Evolutionary conservation across 495 filamentous ascomycete genomes (phyloP).

Genomic region (Lasiosphaeria miniovina): DNA sequence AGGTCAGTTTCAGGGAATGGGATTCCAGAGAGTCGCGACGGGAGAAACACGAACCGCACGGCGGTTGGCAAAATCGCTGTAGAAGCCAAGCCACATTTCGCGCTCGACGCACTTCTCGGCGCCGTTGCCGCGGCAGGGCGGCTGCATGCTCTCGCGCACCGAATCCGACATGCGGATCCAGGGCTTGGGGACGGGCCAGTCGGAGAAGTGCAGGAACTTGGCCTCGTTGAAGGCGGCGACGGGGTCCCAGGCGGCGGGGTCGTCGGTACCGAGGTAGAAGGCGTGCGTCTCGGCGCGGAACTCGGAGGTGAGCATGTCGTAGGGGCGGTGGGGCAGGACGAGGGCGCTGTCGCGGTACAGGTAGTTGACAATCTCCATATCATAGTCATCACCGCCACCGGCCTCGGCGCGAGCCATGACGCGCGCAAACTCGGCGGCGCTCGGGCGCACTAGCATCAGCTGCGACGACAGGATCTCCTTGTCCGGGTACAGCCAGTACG

Average conservation of each 20-base stretch:
- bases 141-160: slow-evolving; percentile 54
- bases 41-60: slow-evolving; percentile 45
- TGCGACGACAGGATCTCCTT: slow-evolving; percentile 56
- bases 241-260: slow-evolving; percentile 63
- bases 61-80: slow-evolving; percentile 61
- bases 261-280: slow-evolving; percentile 60
- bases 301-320: slow-evolving; percentile 67
- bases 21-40: neutral
- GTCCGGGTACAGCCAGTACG: slow-evolving; percentile 65
- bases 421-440: slow-evolving; percentile 49
- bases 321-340: slow-evolving; percentile 72
- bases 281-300: slow-evolving; percentile 60
- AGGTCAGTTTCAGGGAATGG: neutral
- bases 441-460: slow-evolving; percentile 64
- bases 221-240: slow-evolving; percentile 60
- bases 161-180: slow-evolving; percentile 64
- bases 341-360: slow-evolving; percentile 65
- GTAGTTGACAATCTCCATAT: slow-evolving; percentile 73
- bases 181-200: slow-evolving; percentile 78
- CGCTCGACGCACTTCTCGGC: slow-evolving; percentile 57
- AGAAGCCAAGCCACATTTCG: slow-evolving; percentile 68
- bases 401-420: slow-evolving; percentile 48
- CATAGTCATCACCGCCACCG: slow-evolving; percentile 47
- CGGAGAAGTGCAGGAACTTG: slow-evolving; percentile 77
- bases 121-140: slow-evolving; percentile 47